Percentiles rank a stretch among this genome's conserved stretches.
Evolutionary conservation across 768 basidiomycete genomes (phyloP).

Genomic region (Ramaria sp.): DNA sequence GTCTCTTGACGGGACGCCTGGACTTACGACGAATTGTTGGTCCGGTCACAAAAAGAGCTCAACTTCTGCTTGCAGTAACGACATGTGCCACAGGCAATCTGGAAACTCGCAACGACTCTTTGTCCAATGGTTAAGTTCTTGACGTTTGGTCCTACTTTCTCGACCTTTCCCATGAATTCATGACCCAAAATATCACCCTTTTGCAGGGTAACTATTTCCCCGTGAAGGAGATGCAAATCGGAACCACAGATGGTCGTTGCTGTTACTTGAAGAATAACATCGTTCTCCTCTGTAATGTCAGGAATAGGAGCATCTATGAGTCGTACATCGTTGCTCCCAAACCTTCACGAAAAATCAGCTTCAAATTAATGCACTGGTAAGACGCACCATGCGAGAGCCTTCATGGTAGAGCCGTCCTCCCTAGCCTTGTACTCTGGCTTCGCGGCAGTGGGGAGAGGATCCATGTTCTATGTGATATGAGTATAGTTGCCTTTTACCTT

Average conservation of each 20-base stretch:
- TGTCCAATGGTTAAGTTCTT: constrained; percentile 50
- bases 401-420: constrained; percentile 49
- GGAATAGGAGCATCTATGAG: constrained; percentile 40
- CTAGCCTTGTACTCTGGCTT: constrained; percentile 31
- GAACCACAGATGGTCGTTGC: constrained; percentile 68
- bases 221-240: constrained; percentile 55
- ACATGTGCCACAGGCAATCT: constrained; percentile 66
- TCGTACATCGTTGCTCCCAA: constrained; percentile 20
- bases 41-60: constrained; percentile 64
- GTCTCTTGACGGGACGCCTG: constrained; percentile 6
- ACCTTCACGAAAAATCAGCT: too few relatives aligned
- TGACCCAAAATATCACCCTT: constrained; percentile 70
- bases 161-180: constrained; percentile 64
- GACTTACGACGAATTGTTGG: constrained; percentile 51
- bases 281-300: constrained; percentile 60
- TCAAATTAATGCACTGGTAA: neutral
- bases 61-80: constrained; percentile 64
- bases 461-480: constrained; percentile 9
- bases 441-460: constrained; percentile 12
- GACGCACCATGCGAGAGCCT: constrained; percentile 61
- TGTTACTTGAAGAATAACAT: constrained; percentile 67
- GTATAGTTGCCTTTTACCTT: neutral
- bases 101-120: constrained; percentile 71
- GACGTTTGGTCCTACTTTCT: constrained; percentile 55
- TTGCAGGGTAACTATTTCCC: constrained; percentile 58